Base-by-base conservation (phyloP, 1,284 basidiomycete genomes). In the Sporisorium exsertum region DNA sequence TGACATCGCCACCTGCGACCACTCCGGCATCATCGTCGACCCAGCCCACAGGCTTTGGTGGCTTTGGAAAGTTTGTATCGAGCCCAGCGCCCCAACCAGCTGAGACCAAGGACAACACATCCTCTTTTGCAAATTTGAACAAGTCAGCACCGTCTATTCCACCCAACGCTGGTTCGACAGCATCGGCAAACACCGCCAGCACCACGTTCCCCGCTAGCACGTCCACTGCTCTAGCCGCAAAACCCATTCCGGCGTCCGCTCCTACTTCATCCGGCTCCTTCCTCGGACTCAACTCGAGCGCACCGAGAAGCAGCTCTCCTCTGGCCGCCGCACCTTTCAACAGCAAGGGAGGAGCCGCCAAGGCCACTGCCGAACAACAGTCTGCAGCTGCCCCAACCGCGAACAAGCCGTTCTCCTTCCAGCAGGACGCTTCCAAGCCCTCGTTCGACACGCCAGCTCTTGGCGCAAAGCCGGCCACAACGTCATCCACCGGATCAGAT, bases 301-400 rank as follows among this genome's bases (percentile, higher is more conserved):
- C 73, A 10, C 78, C 78, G 1, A 64, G 69, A 32, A 77, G 69
- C 58, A 80, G 78, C 61, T 80, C 78, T 16, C 78, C 78, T 15
- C 64, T 80, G 10, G 57, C 78, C n/a, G 62, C 58, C 22, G 57
- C 78, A 13, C 78, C 78, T 24, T 32, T 79, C 43, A 78, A 64
- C 54, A 70, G 65, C 57, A 68, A 62, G 6, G 78, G 78, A 43
- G 55, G 77, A 20, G 57, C 66, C 3, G 53, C 54, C 5, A 58
- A 65, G 7, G 46, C 46, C 35, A 72, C 76, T 8, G 58, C 72
- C 12, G 68, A 76, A 50, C 64, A 77, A 50, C 50, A 55, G 29
- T 22, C 52, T 13, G 56, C 63, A 26, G 22, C 72, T 29, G 26
- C 37, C 37, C 26, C 49, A 9, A 42, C 33, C 47, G 24, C 73